Percentiles rank a stretch among this genome's conserved stretches.
Conservation (phyloP, 208 protist genomes). For the Trypanosomatidae sp. region DNA sequence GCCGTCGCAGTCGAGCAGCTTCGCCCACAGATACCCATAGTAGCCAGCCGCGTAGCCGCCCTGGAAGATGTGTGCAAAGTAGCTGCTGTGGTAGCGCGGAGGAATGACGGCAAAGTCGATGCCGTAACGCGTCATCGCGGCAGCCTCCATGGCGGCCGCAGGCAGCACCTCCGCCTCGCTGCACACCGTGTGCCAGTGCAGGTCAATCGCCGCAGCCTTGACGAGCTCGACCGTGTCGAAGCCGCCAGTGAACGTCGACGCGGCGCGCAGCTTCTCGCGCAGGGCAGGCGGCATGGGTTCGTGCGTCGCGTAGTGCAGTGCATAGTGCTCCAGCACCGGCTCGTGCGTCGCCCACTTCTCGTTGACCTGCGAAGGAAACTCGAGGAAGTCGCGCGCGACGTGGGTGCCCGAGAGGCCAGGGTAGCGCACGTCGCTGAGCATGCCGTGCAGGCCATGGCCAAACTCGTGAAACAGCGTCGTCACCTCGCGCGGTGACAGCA, state of each 20-base stretch:
- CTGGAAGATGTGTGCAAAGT: constrained; percentile 62
- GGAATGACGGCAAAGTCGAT: constrained; percentile 13
- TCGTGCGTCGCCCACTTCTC: constrained; percentile 59
- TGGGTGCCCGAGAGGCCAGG: constrained; percentile 29
- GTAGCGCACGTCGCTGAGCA: constrained; percentile 30
- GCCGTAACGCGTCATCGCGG: constrained; percentile 8
- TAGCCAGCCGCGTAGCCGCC: constrained; percentile 65
- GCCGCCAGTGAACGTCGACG: constrained; percentile 16
- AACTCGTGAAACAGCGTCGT: constrained; percentile 56
- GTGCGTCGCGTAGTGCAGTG: constrained; percentile 42
- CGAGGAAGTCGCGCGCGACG: constrained; percentile 67
- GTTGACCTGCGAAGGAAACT: constrained; percentile 74
- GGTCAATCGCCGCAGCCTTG: constrained; percentile 27
- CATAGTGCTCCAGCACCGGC: constrained; percentile 35
- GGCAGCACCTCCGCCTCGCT: constrained; percentile 12
- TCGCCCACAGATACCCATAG: constrained; percentile 65
- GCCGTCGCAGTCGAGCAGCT: constrained; percentile 46
- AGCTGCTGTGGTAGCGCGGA: constrained; percentile 26
- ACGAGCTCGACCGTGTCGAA: constrained; percentile 45
- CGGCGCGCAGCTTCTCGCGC: constrained; percentile 26
- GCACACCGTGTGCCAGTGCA: constrained; percentile 35
- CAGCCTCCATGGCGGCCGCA: constrained; percentile 17
- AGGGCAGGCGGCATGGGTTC: constrained; percentile 28
- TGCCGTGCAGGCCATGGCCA: constrained; percentile 60
- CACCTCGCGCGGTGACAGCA: constrained; percentile 46